These are phyloP conservation scores for Globisporangium canariense DNA, from an alignment of 352 stramenopile genomes.

Conservation along the genomic window DNA sequence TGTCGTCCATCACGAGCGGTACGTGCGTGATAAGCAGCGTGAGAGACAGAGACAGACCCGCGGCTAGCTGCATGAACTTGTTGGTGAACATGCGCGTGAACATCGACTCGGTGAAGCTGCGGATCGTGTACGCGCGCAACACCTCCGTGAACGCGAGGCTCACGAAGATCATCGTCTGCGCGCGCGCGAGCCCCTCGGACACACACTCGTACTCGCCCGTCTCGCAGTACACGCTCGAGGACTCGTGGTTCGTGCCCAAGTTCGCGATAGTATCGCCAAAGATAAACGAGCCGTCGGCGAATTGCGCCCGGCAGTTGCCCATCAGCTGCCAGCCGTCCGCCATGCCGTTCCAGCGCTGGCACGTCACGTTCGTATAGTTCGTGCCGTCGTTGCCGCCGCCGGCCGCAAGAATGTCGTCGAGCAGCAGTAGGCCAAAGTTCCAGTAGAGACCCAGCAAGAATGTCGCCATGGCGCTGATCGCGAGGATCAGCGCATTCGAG, in stretches of 20 bases:
- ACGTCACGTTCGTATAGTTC: conserved; percentile 59
- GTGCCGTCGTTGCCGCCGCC: conserved; percentile 37
- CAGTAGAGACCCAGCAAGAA: conserved; percentile 67
- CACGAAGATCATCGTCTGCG: conserved; percentile 78
- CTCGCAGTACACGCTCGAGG: conserved; percentile 42
- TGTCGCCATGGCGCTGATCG: conserved; percentile 35
- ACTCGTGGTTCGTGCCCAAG: conserved; percentile 42
- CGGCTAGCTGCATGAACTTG: conserved; percentile 59
- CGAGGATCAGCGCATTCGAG: conserved; percentile 57
- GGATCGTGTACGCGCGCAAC: conserved; percentile 72
- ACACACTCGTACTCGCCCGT: conserved; percentile 61
- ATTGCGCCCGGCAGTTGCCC: conserved; percentile 51
- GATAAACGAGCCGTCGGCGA: conserved; percentile 41
- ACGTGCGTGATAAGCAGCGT: conserved; percentile 43
- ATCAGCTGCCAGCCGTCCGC: conserved; percentile 44
- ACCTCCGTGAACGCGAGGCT: conserved; percentile 69
- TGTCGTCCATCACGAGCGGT: conserved; percentile 38
- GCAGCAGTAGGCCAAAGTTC: conserved; percentile 57
- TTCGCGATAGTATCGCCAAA: conserved; percentile 49
- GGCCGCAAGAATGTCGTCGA: conserved; percentile 46
- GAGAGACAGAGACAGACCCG: conserved; percentile 42
- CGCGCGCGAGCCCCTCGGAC: conserved; percentile 46
- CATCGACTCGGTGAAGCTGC: conserved; percentile 64
- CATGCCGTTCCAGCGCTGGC: conserved; percentile 46
- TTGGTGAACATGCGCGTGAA: conserved; percentile 64